Evolutionary conservation across 305 asterid genomes (phyloP).

Genomic region (Fraxinus velutina): DNA sequence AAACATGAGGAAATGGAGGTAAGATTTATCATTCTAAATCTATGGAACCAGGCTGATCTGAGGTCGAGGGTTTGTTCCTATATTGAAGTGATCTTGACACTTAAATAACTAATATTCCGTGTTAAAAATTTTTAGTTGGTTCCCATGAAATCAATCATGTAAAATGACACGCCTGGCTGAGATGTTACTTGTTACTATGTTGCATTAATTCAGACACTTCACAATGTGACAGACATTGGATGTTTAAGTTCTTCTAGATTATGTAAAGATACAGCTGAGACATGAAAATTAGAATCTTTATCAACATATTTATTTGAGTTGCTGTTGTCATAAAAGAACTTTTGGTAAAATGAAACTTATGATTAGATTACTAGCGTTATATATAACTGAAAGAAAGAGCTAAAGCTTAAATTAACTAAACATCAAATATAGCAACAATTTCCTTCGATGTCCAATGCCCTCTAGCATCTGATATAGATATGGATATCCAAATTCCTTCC

Average conservation of each 20-base stretch:
- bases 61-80: not conserved
- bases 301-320: not conserved
- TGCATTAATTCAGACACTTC: constrained; percentile 3
- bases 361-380: not conserved
- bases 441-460: not conserved
- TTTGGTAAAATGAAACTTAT: constrained; percentile 1
- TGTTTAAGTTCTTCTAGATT: not conserved
- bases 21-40: constrained; percentile 17
- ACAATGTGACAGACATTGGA: not conserved
- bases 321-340: not conserved
- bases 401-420: not conserved
- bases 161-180: not conserved
- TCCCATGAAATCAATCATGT: not conserved
- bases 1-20: constrained; percentile 51
- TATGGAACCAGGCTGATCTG: not conserved
- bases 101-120: not conserved
- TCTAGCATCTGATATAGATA: not conserved
- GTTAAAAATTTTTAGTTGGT: not conserved
- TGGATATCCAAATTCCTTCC: not conserved
- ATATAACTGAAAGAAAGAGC: not conserved
- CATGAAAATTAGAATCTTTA: not conserved
- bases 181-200: not conserved
- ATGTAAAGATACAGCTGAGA: not conserved
- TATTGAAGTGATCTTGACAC: constrained; percentile 3
- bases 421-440: not conserved